Percentiles rank a stretch among this genome's conserved stretches.
phyloP scores from a whole-genome alignment of 805 yeast species.

The Lachancea thermotolerans region DNA sequence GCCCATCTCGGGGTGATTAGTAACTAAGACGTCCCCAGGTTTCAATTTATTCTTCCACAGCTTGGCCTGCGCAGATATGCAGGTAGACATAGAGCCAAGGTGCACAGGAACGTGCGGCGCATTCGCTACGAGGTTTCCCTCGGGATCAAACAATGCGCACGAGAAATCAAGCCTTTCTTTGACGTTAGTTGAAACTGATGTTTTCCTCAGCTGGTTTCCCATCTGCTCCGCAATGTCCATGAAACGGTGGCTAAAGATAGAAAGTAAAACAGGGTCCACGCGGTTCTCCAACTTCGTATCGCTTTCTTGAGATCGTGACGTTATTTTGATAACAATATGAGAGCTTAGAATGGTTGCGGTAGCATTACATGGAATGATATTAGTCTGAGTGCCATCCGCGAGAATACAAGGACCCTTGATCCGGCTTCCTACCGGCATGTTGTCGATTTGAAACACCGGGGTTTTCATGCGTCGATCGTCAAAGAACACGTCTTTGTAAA shows the following conservation, averaged over 20 bases:
- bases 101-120: conserved; percentile 90
- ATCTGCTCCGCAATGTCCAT: conserved; percentile 90
- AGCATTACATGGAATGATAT: conserved; percentile 48
- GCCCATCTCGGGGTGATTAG: conserved; percentile 80
- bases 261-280: conserved; percentile 55
- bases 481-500: conserved; percentile 49
- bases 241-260: conserved; percentile 76
- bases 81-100: conserved; percentile 79
- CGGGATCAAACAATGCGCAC: conserved; percentile 72
- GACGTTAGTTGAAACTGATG: conserved; percentile 75
- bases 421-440: conserved; percentile 44
- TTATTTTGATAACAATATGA: conserved; percentile 36
- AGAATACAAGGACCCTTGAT: conserved; percentile 69
- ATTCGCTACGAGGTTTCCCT: conserved; percentile 77
- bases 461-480: conserved; percentile 44
- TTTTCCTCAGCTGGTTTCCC: conserved; percentile 75
- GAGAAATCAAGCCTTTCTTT: conserved; percentile 80
- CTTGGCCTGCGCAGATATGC: conserved; percentile 58
- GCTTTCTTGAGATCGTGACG: conserved; percentile 3
- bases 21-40: conserved; percentile 69
- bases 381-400: conserved; percentile 77
- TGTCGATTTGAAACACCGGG: conserved; percentile 49
- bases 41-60: conserved; percentile 57
- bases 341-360: conserved; percentile 33
- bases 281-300: conserved; percentile 7